Percentiles rank a stretch among this genome's conserved stretches.
phyloP scores from a whole-genome alignment of 2,329 filamentous ascomycete genomes.

The Colletotrichum falcatum region DNA sequence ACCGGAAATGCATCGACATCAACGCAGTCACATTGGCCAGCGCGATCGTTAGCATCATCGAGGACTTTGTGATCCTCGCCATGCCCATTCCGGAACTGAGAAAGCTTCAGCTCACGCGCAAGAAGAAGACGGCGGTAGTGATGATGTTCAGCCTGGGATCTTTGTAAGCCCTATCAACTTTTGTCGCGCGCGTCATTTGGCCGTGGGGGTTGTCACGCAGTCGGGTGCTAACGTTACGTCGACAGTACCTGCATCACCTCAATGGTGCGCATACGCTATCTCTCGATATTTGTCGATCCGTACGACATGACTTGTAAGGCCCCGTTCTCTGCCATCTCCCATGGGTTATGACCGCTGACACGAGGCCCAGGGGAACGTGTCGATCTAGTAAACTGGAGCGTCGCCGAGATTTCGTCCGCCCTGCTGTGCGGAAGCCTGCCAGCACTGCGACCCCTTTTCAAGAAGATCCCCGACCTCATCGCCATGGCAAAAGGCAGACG shows the following conservation, averaged over 20 bases:
- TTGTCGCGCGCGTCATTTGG: too few relatives aligned
- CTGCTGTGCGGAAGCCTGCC: constrained; percentile 57
- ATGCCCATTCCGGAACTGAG: constrained; percentile 38
- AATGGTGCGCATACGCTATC: constrained; percentile 36
- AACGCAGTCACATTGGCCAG: constrained; percentile 33
- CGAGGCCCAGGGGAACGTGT: constrained; percentile 44
- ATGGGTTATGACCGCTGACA: background rate
- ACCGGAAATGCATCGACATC: constrained; percentile 32
- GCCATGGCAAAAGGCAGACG: constrained; percentile 12
- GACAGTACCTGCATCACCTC: constrained; percentile 40
- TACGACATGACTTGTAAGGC: constrained; percentile 29
- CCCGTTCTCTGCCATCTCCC: background rate
- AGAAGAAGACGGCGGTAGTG: constrained; percentile 33
- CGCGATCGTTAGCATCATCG: constrained; percentile 36
- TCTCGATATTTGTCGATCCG: constrained; percentile 30
- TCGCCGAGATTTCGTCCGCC: constrained; percentile 49
- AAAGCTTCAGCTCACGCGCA: constrained; percentile 21
- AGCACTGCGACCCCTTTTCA: constrained; percentile 54
- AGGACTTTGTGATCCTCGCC: constrained; percentile 37
- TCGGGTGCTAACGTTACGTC: background rate
- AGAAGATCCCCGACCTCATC: constrained; percentile 24
- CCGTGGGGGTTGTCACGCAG: background rate
- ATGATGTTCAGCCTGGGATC: constrained; percentile 41
- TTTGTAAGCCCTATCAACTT: constrained; percentile 30
- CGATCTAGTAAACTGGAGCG: constrained; percentile 49